Base-by-base conservation (phyloP, 176 grass and related monocot genomes). In the Raddia guianensis region DNA sequence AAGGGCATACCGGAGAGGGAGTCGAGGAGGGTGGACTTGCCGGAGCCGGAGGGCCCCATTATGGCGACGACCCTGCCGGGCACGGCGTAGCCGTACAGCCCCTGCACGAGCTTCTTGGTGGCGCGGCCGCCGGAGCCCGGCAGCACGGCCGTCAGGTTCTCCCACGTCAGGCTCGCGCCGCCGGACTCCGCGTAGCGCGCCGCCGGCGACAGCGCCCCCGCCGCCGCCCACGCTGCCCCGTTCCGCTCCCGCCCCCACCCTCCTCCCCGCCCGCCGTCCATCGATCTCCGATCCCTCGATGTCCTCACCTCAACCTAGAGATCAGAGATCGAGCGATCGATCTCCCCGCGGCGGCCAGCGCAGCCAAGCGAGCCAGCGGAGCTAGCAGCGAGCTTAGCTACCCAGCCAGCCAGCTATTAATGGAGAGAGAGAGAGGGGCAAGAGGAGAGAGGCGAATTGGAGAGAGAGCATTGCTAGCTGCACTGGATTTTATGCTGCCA, bases 11-110 rank as follows among this genome's bases (percentile, higher is more conserved):
- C 94, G 78, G 95, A 87, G 57, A 98, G 83, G 3, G 96, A 93
- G 83, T 99, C 96, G 50, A 99, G 96, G 60, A 99, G 90, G 10
- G 96, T 99, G 63, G 96, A 99, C 82, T 99, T 99, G 90, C 96
- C 93, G 78, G 96, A 91, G 56, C 96, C 96, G 44, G 96, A 99
- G 0, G 96, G 96, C 63, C 96, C 96, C 92, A 99, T 91, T 81
- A 99, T 91, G n/a, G 88, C 90, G 82, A 99, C 74, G 50, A 99
- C 77, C 79, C 96, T 89, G 32, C 96, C 90, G n/a, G 96, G 96
- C 57, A 90, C 86, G 13, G 93, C 96, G 70, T 90, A 99, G 34
- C 96, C 93, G 76, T 73, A 95, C 33, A 99, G 74, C 21, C 90
- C 92, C 20, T 91, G 88, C 70, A 99, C 49, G 63, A 99, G 82